Conservation (phyloP, 192 early-diverging fungal species). For the Backusella liffmaniae region DNA sequence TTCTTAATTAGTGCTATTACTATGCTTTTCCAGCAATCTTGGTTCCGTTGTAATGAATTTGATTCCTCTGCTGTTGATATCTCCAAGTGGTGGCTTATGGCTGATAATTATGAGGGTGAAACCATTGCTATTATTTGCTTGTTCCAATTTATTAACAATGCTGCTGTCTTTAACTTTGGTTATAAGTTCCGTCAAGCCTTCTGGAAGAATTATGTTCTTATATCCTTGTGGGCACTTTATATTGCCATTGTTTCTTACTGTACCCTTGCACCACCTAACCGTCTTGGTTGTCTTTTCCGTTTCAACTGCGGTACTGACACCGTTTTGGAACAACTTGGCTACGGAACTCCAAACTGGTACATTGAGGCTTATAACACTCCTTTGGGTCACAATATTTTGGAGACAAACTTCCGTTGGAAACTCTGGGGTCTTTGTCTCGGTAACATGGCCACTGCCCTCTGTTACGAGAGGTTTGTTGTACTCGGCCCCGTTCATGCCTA, state of each 20-base stretch:
- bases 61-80: slow-evolving; percentile 58
- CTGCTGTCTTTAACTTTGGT: slow-evolving; percentile 66
- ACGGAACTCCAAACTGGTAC: slow-evolving; percentile 1
- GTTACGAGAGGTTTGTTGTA: slow-evolving; percentile 48
- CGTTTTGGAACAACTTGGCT: slow-evolving; percentile 23
- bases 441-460: slow-evolving; percentile 41
- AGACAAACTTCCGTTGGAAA: slow-evolving; percentile 47
- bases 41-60: slow-evolving; percentile 71
- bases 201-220: slow-evolving; percentile 57
- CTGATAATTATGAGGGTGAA: slow-evolving; percentile 69
- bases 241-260: slow-evolving; percentile 55
- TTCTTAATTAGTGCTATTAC: slow-evolving; percentile 50
- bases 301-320: slow-evolving; percentile 35
- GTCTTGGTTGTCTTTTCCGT: slow-evolving; percentile 67
- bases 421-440: slow-evolving; percentile 52
- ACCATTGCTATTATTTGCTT: slow-evolving; percentile 50
- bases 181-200: slow-evolving; percentile 57
- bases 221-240: slow-evolving; percentile 48
- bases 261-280: slow-evolving; percentile 67
- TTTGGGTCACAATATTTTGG: slow-evolving; percentile 63
- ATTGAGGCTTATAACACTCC: slow-evolving; percentile 53
- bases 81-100: slow-evolving; percentile 72
- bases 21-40: slow-evolving; percentile 56
- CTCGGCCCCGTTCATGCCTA: slow-evolving; percentile 45
- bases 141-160: slow-evolving; percentile 71